Evolutionary conservation across 805 yeast species (phyloP), one percentile per base, ranked within the genome.

Genomic region (Osmozyma mogii): DNA sequence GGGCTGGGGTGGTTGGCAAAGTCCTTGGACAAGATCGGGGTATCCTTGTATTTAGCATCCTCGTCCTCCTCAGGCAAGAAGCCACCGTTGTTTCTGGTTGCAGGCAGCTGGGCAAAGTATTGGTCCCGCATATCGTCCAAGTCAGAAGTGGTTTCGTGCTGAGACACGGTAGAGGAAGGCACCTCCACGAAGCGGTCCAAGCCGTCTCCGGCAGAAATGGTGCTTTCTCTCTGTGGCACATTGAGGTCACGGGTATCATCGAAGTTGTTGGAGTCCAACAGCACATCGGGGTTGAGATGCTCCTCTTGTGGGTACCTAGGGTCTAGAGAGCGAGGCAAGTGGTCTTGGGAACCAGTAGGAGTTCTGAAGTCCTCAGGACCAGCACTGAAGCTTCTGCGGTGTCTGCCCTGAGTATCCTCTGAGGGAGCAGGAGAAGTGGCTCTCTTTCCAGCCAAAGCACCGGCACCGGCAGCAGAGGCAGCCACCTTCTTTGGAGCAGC

Each of bases 351-450:
- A 2, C 41, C 49, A 12, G 37, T 43, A 4, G 55, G 55, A 1
- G 55, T 50, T 24, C 36, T 41, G 38, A 35, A 50, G 14, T 50
- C 54, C 11, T 50, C 55, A 4, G 40, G 43, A 1, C 64, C 65
- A 16, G 58, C 59, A 9, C 64, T 56, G 24, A 52, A 41, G 27
- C 62, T 57, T 35, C 65, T 45, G 15, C 57, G 55, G 36, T 58
- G 65, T 24, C 59, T 44, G 6, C 41, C 40, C 30, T 37, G 36
- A 4, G 46, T 47, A 12, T 41, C 41, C 15, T 42, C 43, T 1
- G 44, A 35, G 17, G 41, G 43, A 36, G 27, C 31, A 1, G 47
- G 44, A 8, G 44, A 37, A 1, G 36, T 36, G 2, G 43, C 29
- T 23, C 45, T 28, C 11, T 40, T 28, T 28, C 31, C 40, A 27